Conservation (phyloP, 257 asterid species). For the Rauvolfia tetraphylla region DNA sequence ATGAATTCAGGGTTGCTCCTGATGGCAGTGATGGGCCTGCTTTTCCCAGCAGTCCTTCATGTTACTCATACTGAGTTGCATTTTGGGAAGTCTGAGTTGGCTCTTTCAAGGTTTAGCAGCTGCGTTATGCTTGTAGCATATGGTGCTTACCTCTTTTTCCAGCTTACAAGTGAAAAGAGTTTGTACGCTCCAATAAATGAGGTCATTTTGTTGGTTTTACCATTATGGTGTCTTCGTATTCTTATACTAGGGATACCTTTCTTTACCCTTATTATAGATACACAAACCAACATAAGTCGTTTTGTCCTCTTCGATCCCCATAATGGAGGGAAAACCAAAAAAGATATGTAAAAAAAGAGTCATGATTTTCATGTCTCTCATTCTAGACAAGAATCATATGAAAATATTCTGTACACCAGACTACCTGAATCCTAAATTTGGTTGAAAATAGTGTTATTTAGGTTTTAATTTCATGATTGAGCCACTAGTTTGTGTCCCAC, state of each 20-base stretch:
- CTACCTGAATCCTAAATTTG: not conserved
- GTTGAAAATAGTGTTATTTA: not conserved
- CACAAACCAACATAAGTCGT: not conserved
- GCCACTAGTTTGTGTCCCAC: not conserved
- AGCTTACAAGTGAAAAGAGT: constrained; percentile 54
- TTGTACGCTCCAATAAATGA: constrained; percentile 51
- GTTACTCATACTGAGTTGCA: constrained; percentile 74
- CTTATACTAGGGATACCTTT: not conserved
- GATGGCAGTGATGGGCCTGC: constrained; percentile 89
- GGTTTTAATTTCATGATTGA: not conserved
- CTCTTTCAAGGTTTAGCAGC: constrained; percentile 86
- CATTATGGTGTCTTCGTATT: not conserved
- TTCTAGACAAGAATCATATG: not conserved
- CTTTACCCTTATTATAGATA: not conserved
- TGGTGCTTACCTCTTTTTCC: constrained; percentile 61
- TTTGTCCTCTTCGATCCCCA: not conserved
- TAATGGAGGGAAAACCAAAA: not conserved
- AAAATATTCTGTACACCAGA: not conserved
- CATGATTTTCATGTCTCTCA: not conserved
- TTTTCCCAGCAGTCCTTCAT: constrained; percentile 77
- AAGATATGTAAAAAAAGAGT: not conserved
- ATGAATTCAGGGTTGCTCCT: constrained; percentile 79
- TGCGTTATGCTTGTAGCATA: constrained; percentile 84
- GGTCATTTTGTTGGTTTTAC: constrained; percentile 32
- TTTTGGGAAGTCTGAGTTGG: constrained; percentile 75